Base-by-base conservation (phyloP, 108 stramenopile species). In the Skeletonema marinoi region DNA sequence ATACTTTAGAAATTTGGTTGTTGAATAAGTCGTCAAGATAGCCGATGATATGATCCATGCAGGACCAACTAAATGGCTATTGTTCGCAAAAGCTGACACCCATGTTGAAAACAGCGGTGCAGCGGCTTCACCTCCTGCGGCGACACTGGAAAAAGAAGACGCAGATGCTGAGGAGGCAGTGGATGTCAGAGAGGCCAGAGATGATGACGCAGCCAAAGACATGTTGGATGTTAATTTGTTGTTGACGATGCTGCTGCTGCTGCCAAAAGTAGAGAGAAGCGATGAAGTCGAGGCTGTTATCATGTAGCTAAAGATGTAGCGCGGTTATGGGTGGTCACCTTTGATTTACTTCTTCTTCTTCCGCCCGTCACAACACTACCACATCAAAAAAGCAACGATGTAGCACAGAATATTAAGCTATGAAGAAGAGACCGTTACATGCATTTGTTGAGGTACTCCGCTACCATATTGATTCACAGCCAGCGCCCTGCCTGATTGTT, bases 11-110 rank as follows among this genome's bases (percentile, higher is more conserved):
- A 89, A 93, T 30, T 74, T 83, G 7, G 88, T 93, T 32, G 92
- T 90, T 14, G 86, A 88, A 50, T 93, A 93, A 4, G 92, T 93
- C 4, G 92, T 90, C 60, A 89, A 77, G 16, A 93, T 65, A 3
- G 87, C 88, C 7, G 89, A 90, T 1, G 87, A 87, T 58, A 87
- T 54, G n/a, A 93, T 76, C 92, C 89, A 90, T 32, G 81, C 73
- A 1, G 83, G 65, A 35, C 89, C 92, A 13, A 93, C 87, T 48
- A 74, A 75, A 75, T 75, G 63, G 36, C 56, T 75, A 66, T 83
- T 74, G 30, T 50, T 75, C 10, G 73, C 77, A 32, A 75, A 74
- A 6, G 67, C 38, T 62, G 78, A 39, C 56, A 73, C 68, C 77
- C 64, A 62, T 65, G 81, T 66, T 16, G 65, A 54, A 36, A 60